Conservation (phyloP, 2,329 filamentous ascomycete species). For the Sordariomycetes sp. region DNA sequence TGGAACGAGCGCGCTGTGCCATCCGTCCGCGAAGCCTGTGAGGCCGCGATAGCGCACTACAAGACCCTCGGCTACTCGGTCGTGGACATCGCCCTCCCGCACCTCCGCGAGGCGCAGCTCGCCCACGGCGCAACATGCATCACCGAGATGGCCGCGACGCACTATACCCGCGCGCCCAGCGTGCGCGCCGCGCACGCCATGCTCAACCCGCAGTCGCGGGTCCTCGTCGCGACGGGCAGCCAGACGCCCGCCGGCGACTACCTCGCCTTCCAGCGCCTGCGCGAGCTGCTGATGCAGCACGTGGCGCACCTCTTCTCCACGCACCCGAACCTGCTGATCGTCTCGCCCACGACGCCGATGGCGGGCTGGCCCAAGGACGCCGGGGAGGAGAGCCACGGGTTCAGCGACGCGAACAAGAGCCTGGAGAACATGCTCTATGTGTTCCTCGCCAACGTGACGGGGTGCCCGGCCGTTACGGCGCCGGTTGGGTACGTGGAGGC, state of each 20-base stretch:
- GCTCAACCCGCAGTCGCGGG: conserved; percentile 56
- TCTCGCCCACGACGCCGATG: conserved; percentile 68
- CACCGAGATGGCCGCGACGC: conserved; percentile 49
- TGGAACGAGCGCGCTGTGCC: conserved; percentile 42
- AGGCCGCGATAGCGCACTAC: conserved; percentile 49
- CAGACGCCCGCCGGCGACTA: conserved; percentile 60
- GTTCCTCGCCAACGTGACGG: conserved; percentile 74
- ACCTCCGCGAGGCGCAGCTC: conserved; percentile 59
- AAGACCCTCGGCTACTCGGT: conserved; percentile 34
- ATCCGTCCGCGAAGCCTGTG: conserved; percentile 49
- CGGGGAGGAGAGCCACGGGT: conserved; percentile 56
- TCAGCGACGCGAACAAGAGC: conserved; percentile 62
- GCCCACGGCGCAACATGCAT: conserved; percentile 74
- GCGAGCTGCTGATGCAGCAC: conserved; percentile 69
- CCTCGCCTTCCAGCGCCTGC: conserved; percentile 61
- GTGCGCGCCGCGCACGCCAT: conserved; percentile 38
- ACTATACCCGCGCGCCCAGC: conserved; percentile 29
- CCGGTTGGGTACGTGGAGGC: conserved; percentile 64
- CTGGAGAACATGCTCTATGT: conserved; percentile 78
- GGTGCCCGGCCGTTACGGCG: conserved; percentile 63
- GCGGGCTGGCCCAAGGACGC: conserved; percentile 59
- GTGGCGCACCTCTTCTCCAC: conserved; percentile 58
- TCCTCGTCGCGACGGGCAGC: conserved; percentile 55
- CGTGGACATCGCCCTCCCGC: conserved; percentile 55
- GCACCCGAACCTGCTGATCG: conserved; percentile 65